Evolutionary conservation across 257 asterid species (phyloP).

Genomic region (Perilla frutescens): DNA sequence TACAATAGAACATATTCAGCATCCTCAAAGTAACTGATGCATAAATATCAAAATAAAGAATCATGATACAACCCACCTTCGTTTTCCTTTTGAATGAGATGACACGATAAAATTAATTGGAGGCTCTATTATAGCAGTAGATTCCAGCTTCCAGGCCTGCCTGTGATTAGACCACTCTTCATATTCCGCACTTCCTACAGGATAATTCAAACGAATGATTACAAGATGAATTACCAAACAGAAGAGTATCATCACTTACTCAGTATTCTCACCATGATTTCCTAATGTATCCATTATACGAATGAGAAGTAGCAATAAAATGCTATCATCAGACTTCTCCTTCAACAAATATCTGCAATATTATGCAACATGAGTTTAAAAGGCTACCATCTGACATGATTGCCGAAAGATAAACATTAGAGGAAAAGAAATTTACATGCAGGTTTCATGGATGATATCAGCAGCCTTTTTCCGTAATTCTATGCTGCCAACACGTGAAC

Average conservation of each 20-base stretch:
- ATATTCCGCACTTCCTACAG: constrained; percentile 91
- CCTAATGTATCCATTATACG: constrained; percentile 92
- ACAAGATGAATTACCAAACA: constrained; percentile 29
- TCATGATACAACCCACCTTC: constrained; percentile 60
- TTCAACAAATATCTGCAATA: constrained; percentile 81
- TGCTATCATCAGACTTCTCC: constrained; percentile 98
- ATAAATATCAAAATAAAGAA: constrained; percentile 13
- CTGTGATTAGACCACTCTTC: constrained; percentile 97
- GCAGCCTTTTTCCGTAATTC: constrained; percentile 91
- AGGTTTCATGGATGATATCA: constrained; percentile 77
- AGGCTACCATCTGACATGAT: constrained; percentile 33
- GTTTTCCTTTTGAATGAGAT: constrained; percentile 91
- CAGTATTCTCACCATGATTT: constrained; percentile 73
- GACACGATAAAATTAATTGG: constrained; percentile 81
- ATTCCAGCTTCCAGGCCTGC: constrained; percentile 96
- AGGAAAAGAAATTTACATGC: constrained; percentile 61
- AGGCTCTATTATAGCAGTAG: constrained; percentile 91
- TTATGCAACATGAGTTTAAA: constrained; percentile 36
- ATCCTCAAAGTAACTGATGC: constrained; percentile 33
- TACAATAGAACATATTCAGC: constrained; percentile 45
- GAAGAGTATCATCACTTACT: constrained; percentile 17
- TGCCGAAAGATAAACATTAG: constrained; percentile 28
- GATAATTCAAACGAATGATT: constrained; percentile 35
- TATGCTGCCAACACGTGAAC: constrained; percentile 84
- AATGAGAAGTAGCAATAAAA: constrained; percentile 81